Evolutionary conservation across 352 stramenopile species (phyloP), one percentile per base, ranked within the genome.

Genomic region (Globisporangium cystogenes): DNA sequence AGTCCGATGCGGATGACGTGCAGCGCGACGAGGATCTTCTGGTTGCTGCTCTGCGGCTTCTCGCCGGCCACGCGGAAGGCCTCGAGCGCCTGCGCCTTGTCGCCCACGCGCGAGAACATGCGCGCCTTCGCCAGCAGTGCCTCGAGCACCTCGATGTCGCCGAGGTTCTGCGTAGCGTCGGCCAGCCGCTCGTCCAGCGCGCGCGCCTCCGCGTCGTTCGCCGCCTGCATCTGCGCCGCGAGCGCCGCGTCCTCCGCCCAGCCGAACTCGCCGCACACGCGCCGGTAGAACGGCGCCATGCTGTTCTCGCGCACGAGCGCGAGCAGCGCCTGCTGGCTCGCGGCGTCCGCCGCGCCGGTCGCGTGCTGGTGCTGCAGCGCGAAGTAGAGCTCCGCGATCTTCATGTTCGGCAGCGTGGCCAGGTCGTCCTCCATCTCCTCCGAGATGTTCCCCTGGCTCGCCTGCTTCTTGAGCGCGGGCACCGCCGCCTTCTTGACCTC

Each of bases 61-160:
- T 97, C 82, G 24, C 84, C 80, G 1, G 92, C 72, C 24, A 98
- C 82, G 23, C 79, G 70, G 67, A 98, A 98, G 7, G 94, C 89
- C 41, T 93, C 83, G 15, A 98, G 64, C 24, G 95, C 94, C 36
- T 79, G 74, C 15, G 96, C 71, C 70, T 97, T 94, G 57, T 97
- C 86, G 35, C 93, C 92, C 33, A 98, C 95, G 46, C 91, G 90
- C 45, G 95, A 97, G 53, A 79, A 94, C 87, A 98, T 97, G 44
- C 92, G 74, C 31, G 96, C 97, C 59, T 97, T 91, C 31, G 87
- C 75, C 37, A 99, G 84, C 50, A 96, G 67, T 29, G 95, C 88
- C 53, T 99, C 93, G 29, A 99, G 82, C 36, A 99, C 93, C 71
- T 99, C 96, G 80, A 98, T 98, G 63, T 99, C 97, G 20, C 96